Percentiles rank a stretch among this genome's conserved stretches.
Evolutionary conservation across 441 rosid species (phyloP).

Genomic region (Corymbia calophylla): DNA sequence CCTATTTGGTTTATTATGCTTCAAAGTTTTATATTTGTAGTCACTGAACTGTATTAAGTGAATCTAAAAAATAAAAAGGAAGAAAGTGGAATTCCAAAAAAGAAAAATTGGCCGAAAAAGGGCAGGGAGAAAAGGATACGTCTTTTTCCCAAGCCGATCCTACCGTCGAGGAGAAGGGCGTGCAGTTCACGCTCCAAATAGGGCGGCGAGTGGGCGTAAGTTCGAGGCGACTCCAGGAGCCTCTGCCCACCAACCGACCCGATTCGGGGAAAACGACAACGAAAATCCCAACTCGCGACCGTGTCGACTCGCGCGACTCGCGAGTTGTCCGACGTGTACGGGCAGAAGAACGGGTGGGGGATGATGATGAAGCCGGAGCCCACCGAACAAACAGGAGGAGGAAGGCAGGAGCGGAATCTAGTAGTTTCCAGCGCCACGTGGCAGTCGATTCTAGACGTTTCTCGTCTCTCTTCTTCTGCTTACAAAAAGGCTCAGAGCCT

Average conservation of each 20-base stretch:
- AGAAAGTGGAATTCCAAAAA: not conserved
- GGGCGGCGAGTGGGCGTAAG: not conserved
- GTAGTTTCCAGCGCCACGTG: slow-evolving; percentile 19
- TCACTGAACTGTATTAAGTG: no score
- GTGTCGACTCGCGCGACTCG: not conserved
- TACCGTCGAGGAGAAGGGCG: not conserved
- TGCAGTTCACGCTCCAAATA: not conserved
- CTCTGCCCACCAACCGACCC: not conserved
- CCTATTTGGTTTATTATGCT: no score
- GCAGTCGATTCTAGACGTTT: slow-evolving; percentile 14
- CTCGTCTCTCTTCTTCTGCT: not conserved
- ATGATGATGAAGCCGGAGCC: no score
- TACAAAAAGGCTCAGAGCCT: not conserved
- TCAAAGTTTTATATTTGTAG: no score
- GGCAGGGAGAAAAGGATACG: not conserved
- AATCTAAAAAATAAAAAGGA: no score
- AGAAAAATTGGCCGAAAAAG: not conserved
- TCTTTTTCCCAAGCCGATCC: not conserved
- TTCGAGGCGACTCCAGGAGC: not conserved
- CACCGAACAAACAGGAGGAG: not conserved
- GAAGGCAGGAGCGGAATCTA: not conserved
- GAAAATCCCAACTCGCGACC: not conserved
- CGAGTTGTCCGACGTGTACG: not conserved
- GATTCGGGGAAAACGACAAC: not conserved
- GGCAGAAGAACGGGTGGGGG: not conserved